Conservation (phyloP, 1,139 yeast species). For the Sugiyamaella paludigena region DNA sequence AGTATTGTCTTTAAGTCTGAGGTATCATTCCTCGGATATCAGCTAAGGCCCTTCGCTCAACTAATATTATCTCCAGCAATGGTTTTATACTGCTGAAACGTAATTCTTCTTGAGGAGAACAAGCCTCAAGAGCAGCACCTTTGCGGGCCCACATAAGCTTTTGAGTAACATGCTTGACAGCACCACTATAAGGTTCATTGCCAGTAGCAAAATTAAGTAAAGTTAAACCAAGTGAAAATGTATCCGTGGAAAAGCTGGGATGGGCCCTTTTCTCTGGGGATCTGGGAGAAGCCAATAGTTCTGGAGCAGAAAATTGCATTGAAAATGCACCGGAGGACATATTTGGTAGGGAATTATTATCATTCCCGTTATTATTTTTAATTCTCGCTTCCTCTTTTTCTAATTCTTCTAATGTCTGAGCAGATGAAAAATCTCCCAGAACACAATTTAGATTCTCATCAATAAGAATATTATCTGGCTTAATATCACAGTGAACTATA, state of each 20-base stretch:
- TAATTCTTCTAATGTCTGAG: slow-evolving; percentile 14
- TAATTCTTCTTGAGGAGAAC: slow-evolving; percentile 22
- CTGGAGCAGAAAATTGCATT: slow-evolving; percentile 29
- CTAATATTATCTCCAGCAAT: slow-evolving; percentile 18
- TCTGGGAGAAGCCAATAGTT: slow-evolving; percentile 17
- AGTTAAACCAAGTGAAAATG: slow-evolving; percentile 27
- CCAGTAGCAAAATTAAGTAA: slow-evolving; percentile 27
- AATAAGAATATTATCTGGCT: slow-evolving; percentile 85
- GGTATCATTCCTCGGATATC: background rate
- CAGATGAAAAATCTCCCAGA: slow-evolving; percentile 29
- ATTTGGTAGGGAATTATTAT: background rate
- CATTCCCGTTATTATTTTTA: background rate
- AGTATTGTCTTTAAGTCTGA: too few relatives aligned
- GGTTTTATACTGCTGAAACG: slow-evolving; percentile 19
- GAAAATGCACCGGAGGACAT: slow-evolving; percentile 22
- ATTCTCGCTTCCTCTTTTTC: background rate
- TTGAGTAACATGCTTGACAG: slow-evolving; percentile 25
- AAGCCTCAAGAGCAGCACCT: slow-evolving; percentile 24
- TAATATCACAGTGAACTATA: slow-evolving; percentile 75
- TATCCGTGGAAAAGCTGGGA: slow-evolving; percentile 25
- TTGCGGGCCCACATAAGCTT: slow-evolving; percentile 28
- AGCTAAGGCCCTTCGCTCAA: background rate
- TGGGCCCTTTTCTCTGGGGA: background rate
- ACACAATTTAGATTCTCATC: slow-evolving; percentile 40
- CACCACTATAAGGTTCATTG: slow-evolving; percentile 26